A percentile compares a stretch with the other conserved stretches of the same genome.
These are phyloP conservation scores for Penicillium verhagenii DNA, from an alignment of 495 filamentous ascomycete species.

Conservation along the genomic window DNA sequence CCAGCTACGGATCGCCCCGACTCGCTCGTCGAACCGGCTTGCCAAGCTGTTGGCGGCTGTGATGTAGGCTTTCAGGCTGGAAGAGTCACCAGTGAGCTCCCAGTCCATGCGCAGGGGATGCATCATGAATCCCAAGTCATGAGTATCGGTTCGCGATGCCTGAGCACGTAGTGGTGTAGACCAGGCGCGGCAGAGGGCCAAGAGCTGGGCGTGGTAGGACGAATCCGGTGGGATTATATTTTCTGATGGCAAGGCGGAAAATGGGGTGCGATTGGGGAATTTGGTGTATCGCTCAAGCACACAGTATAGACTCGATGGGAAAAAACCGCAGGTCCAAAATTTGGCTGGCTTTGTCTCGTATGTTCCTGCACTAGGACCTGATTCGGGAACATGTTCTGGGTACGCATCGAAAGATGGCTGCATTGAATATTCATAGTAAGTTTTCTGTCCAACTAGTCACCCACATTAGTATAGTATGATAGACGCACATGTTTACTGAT, in stretches of 20 bases:
- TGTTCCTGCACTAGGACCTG: conserved; percentile 11
- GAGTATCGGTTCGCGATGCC: conserved; percentile 33
- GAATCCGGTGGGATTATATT: background rate
- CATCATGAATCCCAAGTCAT: conserved; percentile 49
- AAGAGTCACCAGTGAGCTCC: conserved; percentile 32
- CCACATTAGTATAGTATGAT: no score
- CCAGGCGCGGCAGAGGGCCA: conserved; percentile 16
- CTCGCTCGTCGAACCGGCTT: conserved; percentile 29
- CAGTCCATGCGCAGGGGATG: conserved; percentile 22
- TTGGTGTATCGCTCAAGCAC: conserved; percentile 2
- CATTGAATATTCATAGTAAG: background rate
- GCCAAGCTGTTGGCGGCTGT: conserved; percentile 35
- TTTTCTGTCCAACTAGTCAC: no score
- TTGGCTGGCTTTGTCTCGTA: conserved; percentile 32
- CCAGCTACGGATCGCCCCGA: conserved; percentile 46
- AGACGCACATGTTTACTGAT: background rate
- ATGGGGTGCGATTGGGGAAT: background rate
- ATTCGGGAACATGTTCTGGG: conserved; percentile 13
- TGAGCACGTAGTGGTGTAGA: conserved; percentile 12
- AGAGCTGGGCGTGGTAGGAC: background rate
- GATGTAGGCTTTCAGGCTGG: conserved; percentile 22
- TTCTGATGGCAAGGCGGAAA: background rate
- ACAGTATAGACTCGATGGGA: conserved; percentile 26
- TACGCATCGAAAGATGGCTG: background rate
- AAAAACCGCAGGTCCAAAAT: conserved; percentile 49